A percentile compares a stretch with the other conserved stretches of the same genome.
Conservation (phyloP, 345 rosid species). For the Kernera saxatilis region DNA sequence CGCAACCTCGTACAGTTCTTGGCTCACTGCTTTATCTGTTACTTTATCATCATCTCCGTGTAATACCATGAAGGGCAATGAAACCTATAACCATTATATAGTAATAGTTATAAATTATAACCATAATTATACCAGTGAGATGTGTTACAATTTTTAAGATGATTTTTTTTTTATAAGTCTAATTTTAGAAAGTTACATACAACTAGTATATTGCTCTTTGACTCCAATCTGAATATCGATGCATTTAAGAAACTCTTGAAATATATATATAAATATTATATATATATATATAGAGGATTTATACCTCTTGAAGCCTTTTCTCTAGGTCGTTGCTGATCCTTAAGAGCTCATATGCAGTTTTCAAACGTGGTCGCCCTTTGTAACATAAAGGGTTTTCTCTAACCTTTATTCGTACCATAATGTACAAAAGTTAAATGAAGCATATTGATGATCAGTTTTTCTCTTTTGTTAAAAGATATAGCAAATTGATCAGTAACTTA, state of each 20-base stretch:
- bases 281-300: too few relatives aligned
- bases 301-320: constrained; percentile 53
- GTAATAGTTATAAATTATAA: background rate
- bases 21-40: constrained; percentile 66
- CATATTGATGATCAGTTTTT: background rate
- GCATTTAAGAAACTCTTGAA: background rate
- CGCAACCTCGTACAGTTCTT: constrained; percentile 44
- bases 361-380: constrained; percentile 69
- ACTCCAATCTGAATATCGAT: background rate
- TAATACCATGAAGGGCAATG: constrained; percentile 63
- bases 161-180: too few relatives aligned
- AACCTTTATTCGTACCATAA: constrained; percentile 34
- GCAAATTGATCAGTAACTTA: too few relatives aligned
- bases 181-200: too few relatives aligned
- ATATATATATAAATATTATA: background rate
- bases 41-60: constrained; percentile 87
- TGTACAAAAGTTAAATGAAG: background rate
- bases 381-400: constrained; percentile 64
- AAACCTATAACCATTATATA: constrained; percentile 37
- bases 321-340: constrained; percentile 50
- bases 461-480: too few relatives aligned
- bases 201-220: background rate
- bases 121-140: background rate
- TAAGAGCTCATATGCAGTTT: constrained; percentile 57
- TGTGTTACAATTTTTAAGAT: too few relatives aligned